Conservation (phyloP, 257 asterid genomes). For the Solanum pennellii region DNA sequence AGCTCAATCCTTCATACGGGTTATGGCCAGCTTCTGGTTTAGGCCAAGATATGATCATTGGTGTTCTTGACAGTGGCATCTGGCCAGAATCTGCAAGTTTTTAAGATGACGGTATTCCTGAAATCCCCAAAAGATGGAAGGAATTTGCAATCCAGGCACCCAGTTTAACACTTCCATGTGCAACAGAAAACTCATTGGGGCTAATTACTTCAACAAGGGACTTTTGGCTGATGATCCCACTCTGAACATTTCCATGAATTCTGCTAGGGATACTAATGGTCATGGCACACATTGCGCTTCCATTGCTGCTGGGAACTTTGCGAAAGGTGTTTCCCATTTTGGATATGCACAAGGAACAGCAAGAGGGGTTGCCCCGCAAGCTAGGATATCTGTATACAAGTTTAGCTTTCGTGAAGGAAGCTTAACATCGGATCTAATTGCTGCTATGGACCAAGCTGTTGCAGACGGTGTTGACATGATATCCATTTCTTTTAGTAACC, state of each 20-base stretch:
- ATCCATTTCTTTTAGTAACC: not conserved
- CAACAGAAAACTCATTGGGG: not conserved
- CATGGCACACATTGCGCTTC: not conserved
- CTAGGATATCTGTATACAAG: not conserved
- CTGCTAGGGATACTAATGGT: not conserved
- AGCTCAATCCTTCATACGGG: constrained; percentile 1
- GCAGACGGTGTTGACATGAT: not conserved
- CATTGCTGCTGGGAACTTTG: not conserved
- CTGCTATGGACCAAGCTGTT: not conserved
- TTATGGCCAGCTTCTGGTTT: constrained; percentile 10
- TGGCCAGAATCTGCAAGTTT: constrained; percentile 5
- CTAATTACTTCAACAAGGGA: not conserved
- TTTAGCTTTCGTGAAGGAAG: not conserved
- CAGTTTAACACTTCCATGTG: not conserved
- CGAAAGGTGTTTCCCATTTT: not conserved
- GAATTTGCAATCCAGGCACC: not conserved
- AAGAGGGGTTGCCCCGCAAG: not conserved
- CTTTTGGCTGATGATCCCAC: not conserved
- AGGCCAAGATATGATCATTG: constrained; percentile 5
- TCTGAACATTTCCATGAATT: not conserved
- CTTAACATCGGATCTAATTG: not conserved
- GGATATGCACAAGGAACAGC: not conserved
- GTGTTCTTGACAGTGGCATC: constrained; percentile 2
- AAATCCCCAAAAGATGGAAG: constrained; percentile 8
- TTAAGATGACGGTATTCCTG: not conserved